Percentiles rank a stretch among this genome's conserved stretches.
These are phyloP conservation scores for Nicotiana paniculata DNA, from an alignment of 257 asterid species.

Conservation along the genomic window DNA sequence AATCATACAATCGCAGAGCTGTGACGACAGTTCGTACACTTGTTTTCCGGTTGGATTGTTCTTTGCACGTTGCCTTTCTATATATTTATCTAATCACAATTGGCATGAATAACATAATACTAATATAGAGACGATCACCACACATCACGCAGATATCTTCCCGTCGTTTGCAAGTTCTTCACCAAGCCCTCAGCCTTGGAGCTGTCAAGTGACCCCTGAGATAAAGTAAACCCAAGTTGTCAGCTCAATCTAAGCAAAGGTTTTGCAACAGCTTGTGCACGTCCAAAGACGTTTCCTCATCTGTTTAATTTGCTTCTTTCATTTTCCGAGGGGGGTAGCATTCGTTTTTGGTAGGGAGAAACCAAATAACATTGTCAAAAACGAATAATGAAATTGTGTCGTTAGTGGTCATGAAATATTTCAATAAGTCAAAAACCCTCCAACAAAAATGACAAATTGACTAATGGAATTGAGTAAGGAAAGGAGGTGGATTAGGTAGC, in stretches of 20 bases:
- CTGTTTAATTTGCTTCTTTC: neutral
- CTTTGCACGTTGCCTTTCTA: neutral
- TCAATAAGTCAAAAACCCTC: neutral
- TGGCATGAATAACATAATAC: neutral
- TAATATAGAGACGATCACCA: conserved; percentile 41
- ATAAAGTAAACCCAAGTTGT: neutral
- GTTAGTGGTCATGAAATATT: neutral
- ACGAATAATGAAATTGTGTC: neutral
- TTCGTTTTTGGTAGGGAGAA: neutral
- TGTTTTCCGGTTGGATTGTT: conserved; percentile 8
- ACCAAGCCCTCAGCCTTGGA: conserved; percentile 70
- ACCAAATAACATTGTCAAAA: neutral
- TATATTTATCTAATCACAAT: neutral
- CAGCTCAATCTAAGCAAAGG: neutral
- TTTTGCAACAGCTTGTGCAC: neutral
- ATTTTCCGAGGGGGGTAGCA: neutral
- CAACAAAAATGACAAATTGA: neutral
- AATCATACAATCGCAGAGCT: neutral
- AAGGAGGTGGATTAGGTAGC: neutral
- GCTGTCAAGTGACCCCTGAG: conserved; percentile 74
- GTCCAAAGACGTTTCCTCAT: neutral
- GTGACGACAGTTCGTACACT: neutral
- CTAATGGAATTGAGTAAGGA: neutral
- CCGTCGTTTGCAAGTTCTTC: conserved; percentile 69
- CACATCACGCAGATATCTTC: conserved; percentile 81